These are phyloP conservation scores for Tylopilus plumbeoviolaceoides DNA, from an alignment of 768 basidiomycete species.

Conservation along the genomic window DNA sequence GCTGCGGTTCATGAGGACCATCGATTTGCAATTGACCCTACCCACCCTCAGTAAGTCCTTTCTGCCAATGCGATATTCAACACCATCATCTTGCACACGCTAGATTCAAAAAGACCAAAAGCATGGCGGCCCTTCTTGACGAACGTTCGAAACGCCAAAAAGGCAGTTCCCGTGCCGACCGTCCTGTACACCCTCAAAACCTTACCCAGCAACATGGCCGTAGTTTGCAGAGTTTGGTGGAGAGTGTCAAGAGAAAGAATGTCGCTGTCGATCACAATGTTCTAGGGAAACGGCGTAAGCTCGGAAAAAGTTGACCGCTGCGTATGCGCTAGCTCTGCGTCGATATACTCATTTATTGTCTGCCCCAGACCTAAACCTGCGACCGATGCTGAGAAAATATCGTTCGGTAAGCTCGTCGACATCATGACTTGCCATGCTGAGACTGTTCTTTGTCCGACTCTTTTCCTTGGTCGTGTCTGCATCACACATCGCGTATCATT, in stretches of 20 bases:
- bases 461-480: background rate
- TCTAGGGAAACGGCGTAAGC: conserved; percentile 39
- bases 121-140: conserved; percentile 81
- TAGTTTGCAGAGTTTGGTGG: conserved; percentile 65
- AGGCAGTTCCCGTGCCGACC: conserved; percentile 18
- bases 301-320: conserved; percentile 14
- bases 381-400: background rate
- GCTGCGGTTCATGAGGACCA: conserved; percentile 84
- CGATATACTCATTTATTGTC: background rate
- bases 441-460: no score
- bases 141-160: conserved; percentile 72
- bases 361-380: background rate
- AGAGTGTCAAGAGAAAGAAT: conserved; percentile 84
- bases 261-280: conserved; percentile 23
- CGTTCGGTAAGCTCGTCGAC: background rate
- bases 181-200: background rate
- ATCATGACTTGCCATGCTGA: no score
- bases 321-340: background rate
- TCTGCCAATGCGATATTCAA: background rate
- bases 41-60: conserved; percentile 80
- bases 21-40: conserved; percentile 93
- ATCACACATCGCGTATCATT: background rate
- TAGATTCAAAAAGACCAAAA: conserved; percentile 91
- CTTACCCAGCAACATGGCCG: conserved; percentile 15
- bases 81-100: background rate